Evolutionary conservation across 305 asterid genomes (phyloP).

Genomic region (Rubia tinctorum): DNA sequence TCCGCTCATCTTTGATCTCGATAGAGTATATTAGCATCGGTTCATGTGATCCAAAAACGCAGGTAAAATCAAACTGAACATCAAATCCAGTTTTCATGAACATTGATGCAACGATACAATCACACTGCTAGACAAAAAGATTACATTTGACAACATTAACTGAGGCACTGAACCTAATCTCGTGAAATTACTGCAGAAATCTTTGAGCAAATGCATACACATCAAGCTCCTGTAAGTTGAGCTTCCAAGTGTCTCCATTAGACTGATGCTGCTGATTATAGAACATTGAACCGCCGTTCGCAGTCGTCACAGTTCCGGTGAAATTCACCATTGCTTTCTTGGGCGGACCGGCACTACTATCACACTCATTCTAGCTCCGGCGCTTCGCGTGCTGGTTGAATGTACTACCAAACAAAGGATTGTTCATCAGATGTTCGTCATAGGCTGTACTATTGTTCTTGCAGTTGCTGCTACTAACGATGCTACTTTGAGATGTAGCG

Average conservation of each 20-base stretch:
- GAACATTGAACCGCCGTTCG: constrained; percentile 13
- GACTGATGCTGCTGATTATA: constrained; percentile 14
- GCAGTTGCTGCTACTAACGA: not conserved
- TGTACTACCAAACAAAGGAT: not conserved
- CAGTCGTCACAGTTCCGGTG: constrained; percentile 1
- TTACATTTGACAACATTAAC: not conserved
- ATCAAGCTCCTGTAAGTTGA: constrained; percentile 20
- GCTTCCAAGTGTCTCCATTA: constrained; percentile 15
- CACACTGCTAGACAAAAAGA: not conserved
- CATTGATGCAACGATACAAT: not conserved
- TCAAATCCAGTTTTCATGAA: not conserved
- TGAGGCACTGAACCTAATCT: not conserved
- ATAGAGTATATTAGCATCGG: constrained; percentile 4
- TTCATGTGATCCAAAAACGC: not conserved
- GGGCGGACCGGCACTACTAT: constrained; percentile 2
- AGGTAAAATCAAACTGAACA: not conserved
- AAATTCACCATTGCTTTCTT: not conserved
- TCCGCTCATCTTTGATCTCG: not conserved
- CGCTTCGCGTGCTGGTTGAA: constrained; percentile 9
- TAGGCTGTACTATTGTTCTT: not conserved
- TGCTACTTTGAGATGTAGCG: constrained; percentile 20
- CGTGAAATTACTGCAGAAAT: constrained; percentile 9
- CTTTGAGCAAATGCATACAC: constrained; percentile 17
- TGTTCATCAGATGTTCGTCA: constrained; percentile 3
- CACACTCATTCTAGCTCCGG: constrained; percentile 6